A percentile compares a stretch with the other conserved stretches of the same genome.
Conservation (phyloP, 2,329 filamentous ascomycete genomes). For the Parastagonospora nodorum region DNA sequence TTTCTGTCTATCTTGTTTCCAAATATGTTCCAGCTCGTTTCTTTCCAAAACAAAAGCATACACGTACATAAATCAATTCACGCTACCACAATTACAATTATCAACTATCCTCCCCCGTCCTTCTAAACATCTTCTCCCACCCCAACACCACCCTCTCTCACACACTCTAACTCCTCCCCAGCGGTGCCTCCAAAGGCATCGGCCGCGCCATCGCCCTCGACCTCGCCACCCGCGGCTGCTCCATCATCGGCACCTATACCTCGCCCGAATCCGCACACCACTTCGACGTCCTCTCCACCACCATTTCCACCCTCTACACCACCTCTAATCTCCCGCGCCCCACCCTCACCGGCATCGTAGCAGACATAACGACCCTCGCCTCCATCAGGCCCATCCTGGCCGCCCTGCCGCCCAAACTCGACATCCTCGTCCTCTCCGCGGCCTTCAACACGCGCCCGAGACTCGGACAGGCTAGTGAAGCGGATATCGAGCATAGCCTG, state of each 20-base stretch:
- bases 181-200: constrained; percentile 36
- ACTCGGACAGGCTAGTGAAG: constrained; percentile 8
- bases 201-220: constrained; percentile 36
- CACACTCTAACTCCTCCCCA: constrained; percentile 5
- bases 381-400: constrained; percentile 15
- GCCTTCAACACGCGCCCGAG: constrained; percentile 8
- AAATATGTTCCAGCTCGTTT: background rate
- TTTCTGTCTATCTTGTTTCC: background rate
- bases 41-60: too few relatives aligned
- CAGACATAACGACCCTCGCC: constrained; percentile 25
- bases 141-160: background rate
- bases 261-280: constrained; percentile 24
- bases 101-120: too few relatives aligned
- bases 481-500: constrained; percentile 20
- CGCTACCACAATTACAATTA: too few relatives aligned
- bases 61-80: too few relatives aligned
- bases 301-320: constrained; percentile 21
- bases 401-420: constrained; percentile 14
- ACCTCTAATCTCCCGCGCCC: constrained; percentile 3
- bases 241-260: constrained; percentile 38
- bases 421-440: constrained; percentile 35
- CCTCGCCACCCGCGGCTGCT: constrained; percentile 34
- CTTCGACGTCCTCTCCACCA: constrained; percentile 30
- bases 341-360: constrained; percentile 22
- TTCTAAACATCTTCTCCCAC: background rate